Evolutionary conservation across 1,139 yeast genomes (phyloP).

Genomic region (Yamadazyma diospyri): DNA sequence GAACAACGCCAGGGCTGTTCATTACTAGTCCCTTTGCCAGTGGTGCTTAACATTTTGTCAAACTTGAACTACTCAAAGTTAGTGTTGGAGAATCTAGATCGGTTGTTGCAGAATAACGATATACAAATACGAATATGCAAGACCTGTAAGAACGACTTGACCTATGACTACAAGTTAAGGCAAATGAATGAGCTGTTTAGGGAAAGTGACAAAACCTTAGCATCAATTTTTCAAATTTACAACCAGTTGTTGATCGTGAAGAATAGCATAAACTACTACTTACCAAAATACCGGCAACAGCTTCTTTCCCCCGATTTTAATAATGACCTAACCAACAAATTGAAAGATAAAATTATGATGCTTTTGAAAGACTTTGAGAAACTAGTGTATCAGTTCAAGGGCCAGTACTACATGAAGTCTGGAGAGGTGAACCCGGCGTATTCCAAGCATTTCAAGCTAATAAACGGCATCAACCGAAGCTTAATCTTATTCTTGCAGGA

Average conservation of each 20-base stretch:
- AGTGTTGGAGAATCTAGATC: constrained; percentile 20
- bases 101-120: constrained; percentile 12
- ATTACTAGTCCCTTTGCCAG: constrained; percentile 58
- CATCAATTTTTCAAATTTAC: constrained; percentile 26
- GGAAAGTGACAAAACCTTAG: constrained; percentile 6
- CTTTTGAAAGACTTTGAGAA: constrained; percentile 35
- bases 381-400: constrained; percentile 23
- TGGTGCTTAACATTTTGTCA: constrained; percentile 43
- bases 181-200: not conserved
- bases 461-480: constrained; percentile 35
- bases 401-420: constrained; percentile 17
- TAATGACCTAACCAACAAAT: constrained; percentile 14
- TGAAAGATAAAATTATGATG: constrained; percentile 27
- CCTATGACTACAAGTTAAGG: constrained; percentile 52
- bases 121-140: constrained; percentile 53
- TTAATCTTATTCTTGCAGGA: constrained; percentile 34
- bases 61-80: constrained; percentile 33
- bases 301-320: constrained; percentile 8
- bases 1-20: constrained; percentile 53
- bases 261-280: constrained; percentile 26
- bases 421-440: constrained; percentile 18
- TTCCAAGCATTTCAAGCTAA: constrained; percentile 17
- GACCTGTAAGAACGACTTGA: constrained; percentile 61
- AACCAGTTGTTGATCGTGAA: constrained; percentile 33
- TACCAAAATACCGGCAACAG: constrained; percentile 25